These are phyloP conservation scores for Vicia faba DNA, from an alignment of 306 rosid genomes.

Conservation along the genomic window DNA sequence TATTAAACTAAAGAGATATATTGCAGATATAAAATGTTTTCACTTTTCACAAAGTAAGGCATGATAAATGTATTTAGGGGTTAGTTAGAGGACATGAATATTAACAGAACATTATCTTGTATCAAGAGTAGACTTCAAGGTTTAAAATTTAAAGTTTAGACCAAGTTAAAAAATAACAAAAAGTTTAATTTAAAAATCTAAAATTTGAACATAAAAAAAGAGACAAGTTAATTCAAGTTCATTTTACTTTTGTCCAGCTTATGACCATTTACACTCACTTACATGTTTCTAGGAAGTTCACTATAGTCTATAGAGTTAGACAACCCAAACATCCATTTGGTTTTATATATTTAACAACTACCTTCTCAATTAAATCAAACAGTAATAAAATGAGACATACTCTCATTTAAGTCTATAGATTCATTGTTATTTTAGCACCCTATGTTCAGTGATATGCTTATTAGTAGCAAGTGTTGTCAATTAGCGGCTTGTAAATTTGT, in stretches of 20 bases:
- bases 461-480: too few species aligned
- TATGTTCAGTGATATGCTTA: too few species aligned
- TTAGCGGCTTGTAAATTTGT: too few species aligned
- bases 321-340: background rate
- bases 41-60: background rate
- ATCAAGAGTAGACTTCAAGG: background rate
- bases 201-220: background rate
- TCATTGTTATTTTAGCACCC: too few species aligned
- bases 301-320: background rate
- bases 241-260: constrained; percentile 13
- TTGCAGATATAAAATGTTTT: background rate
- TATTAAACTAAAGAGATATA: background rate
- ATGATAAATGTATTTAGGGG: background rate
- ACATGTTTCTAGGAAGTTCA: background rate
- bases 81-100: background rate
- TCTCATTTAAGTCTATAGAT: background rate
- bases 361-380: background rate
- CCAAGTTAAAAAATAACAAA: background rate
- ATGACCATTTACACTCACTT: background rate
- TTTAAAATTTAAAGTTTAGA: constrained; percentile 1
- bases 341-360: background rate
- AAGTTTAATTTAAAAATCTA: constrained; percentile 4
- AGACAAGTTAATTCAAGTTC: background rate
- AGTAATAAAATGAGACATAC: too few species aligned
- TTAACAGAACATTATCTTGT: constrained; percentile 3